A percentile compares a stretch with the other conserved stretches of the same genome.
phyloP scores from a whole-genome alignment of 2,329 filamentous ascomycete species.

The Leptographium radiaticola region DNA sequence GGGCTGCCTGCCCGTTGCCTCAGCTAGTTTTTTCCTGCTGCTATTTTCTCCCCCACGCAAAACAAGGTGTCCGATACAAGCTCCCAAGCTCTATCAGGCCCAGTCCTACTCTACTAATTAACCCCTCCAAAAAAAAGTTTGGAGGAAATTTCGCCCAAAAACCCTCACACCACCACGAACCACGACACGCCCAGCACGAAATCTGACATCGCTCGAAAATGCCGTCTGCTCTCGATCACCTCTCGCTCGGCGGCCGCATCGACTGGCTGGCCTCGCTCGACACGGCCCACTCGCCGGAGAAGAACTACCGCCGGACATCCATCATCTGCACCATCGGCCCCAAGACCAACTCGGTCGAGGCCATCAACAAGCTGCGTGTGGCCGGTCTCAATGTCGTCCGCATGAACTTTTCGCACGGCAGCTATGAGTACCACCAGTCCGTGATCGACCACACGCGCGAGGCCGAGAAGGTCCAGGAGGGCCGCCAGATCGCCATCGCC shows the following conservation, averaged over 20 bases:
- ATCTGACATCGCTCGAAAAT: constrained; percentile 20
- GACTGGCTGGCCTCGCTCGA: constrained; percentile 61
- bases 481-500: constrained; percentile 89
- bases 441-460: constrained; percentile 92
- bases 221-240: constrained; percentile 68
- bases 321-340: constrained; percentile 99
- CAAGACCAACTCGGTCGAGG: constrained; percentile 96
- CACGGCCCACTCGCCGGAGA: constrained; percentile 74
- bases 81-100: no score
- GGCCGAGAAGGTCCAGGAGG: constrained; percentile 64
- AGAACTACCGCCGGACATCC: constrained; percentile 89
- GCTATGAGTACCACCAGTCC: constrained; percentile 84
- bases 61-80: no score
- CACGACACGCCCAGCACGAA: no score
- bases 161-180: neutral
- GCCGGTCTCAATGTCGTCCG: constrained; percentile 95
- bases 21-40: neutral
- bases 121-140: neutral
- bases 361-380: constrained; percentile 85
- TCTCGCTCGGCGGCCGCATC: constrained; percentile 60
- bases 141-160: neutral
- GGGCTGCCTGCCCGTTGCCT: no score
- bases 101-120: neutral
- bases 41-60: neutral
- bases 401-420: constrained; percentile 98